Conservation (phyloP, 352 stramenopile species). For the Phytophthora fragariaefolia region DNA sequence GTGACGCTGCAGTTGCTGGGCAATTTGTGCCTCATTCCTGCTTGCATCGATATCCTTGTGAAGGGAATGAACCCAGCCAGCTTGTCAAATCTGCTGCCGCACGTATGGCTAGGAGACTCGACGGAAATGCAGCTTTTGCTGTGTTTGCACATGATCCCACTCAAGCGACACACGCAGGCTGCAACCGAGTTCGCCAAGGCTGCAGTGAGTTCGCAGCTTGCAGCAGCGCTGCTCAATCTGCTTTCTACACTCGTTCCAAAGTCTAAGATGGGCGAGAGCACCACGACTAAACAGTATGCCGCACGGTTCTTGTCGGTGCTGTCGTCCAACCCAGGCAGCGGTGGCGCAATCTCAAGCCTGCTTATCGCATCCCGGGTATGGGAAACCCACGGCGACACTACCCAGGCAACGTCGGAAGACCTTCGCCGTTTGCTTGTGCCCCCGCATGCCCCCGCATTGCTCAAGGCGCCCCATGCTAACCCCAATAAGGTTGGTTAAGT, state of each 20-base stretch:
- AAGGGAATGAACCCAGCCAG: slow-evolving; percentile 87
- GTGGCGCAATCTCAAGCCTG: slow-evolving; percentile 81
- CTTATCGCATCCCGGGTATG: slow-evolving; percentile 81
- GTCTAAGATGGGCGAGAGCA: slow-evolving; percentile 81
- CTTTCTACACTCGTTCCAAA: slow-evolving; percentile 83
- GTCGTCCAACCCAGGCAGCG: slow-evolving; percentile 85
- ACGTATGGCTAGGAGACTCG: slow-evolving; percentile 81
- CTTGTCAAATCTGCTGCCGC: slow-evolving; percentile 71
- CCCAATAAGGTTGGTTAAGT: slow-evolving; percentile 83
- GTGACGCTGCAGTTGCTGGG: slow-evolving; percentile 84
- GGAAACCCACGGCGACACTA: slow-evolving; percentile 86
- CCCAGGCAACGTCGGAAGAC: slow-evolving; percentile 81
- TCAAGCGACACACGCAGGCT: slow-evolving; percentile 88
- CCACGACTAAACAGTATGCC: slow-evolving; percentile 83
- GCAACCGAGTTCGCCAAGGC: slow-evolving; percentile 87
- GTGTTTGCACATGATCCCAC: slow-evolving; percentile 88
- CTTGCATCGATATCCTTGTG: slow-evolving; percentile 88
- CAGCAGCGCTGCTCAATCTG: slow-evolving; percentile 81
- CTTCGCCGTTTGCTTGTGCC: slow-evolving; percentile 76
- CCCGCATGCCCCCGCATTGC: slow-evolving; percentile 73
- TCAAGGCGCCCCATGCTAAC: slow-evolving; percentile 84
- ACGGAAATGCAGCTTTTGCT: slow-evolving; percentile 85
- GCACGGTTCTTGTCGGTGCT: slow-evolving; percentile 84
- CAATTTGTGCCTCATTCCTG: slow-evolving; percentile 86
- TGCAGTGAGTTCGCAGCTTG: slow-evolving; percentile 79